Evolutionary conservation across 345 rosid genomes (phyloP).

Genomic region (Ricinus communis): DNA sequence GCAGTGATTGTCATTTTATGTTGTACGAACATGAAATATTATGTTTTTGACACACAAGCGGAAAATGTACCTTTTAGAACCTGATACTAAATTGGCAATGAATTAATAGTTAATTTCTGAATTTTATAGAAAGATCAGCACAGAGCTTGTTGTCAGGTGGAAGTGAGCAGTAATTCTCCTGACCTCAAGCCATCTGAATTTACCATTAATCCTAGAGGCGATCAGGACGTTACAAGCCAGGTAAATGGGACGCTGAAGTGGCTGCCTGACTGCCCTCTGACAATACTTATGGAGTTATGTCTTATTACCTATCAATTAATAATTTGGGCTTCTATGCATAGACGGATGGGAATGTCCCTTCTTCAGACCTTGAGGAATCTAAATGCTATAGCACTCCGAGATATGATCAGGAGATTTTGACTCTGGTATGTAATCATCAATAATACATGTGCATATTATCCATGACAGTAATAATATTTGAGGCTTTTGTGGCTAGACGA

Average conservation of each 20-base stretch:
- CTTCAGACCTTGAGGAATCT: neutral
- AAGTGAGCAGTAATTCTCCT: neutral
- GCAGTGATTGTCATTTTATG: no score
- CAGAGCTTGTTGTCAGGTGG: neutral
- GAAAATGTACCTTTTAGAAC: no score
- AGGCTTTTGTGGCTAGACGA: neutral
- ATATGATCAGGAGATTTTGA: constrained; percentile 15
- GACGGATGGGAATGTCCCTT: neutral
- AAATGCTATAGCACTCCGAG: constrained; percentile 16
- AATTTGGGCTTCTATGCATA: neutral
- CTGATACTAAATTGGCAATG: no score
- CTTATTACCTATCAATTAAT: neutral
- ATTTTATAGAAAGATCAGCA: no score
- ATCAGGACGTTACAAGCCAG: neutral
- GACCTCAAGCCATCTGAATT: neutral
- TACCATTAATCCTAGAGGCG: neutral
- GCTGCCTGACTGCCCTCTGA: no score
- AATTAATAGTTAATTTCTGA: no score
- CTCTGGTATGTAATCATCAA: neutral
- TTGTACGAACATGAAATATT: no score
- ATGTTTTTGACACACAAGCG: no score
- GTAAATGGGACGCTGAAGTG: neutral
- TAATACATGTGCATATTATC: no score
- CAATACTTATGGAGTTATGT: neutral
- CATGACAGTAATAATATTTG: no score